Conservation (phyloP, 495 filamentous ascomycete species). For the Pseudomonodictys pantanalensis region DNA sequence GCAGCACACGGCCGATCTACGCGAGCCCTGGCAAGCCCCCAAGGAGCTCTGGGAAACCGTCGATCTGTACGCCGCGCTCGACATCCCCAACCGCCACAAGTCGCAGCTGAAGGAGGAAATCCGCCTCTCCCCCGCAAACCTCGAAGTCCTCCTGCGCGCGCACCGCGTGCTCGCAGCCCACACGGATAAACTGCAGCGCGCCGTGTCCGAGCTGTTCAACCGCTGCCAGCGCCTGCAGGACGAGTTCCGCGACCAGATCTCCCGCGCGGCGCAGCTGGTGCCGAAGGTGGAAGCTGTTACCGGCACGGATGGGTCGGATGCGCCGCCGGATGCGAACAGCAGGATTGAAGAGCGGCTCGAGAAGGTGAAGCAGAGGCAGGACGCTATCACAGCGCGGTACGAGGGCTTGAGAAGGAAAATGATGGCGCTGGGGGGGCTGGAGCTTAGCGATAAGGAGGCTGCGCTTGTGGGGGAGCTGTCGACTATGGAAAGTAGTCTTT, state of each 20-base stretch:
- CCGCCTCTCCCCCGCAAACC: slow-evolving; percentile 68
- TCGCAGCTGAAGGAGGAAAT: slow-evolving; percentile 65
- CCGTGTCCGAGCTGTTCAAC: slow-evolving; percentile 78
- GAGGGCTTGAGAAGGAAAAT: slow-evolving; percentile 63
- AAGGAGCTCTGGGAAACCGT: slow-evolving; percentile 59
- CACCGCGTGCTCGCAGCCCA: slow-evolving; percentile 73
- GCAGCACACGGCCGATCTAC: slow-evolving; percentile 47
- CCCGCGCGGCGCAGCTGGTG: slow-evolving; percentile 63
- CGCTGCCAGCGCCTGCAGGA: slow-evolving; percentile 68
- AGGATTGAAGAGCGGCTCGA: slow-evolving; percentile 60
- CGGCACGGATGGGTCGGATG: slow-evolving; percentile 51
- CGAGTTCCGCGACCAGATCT: slow-evolving; percentile 71
- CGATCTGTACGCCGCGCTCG: slow-evolving; percentile 59
- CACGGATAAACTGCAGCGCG: slow-evolving; percentile 66
- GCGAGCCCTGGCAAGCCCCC: slow-evolving; percentile 67
- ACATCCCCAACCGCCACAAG: slow-evolving; percentile 59
- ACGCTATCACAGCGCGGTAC: slow-evolving; percentile 58
- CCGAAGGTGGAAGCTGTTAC: slow-evolving; percentile 63
- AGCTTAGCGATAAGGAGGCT: slow-evolving; percentile 54
- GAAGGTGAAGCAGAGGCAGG: slow-evolving; percentile 56
- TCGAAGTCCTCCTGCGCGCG: slow-evolving; percentile 71
- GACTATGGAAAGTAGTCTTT: slow-evolving; percentile 46
- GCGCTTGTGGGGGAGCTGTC: slow-evolving; percentile 38
- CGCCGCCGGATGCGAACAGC: slow-evolving; percentile 47
- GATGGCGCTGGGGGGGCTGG: slow-evolving; percentile 54